Conservation (phyloP, 768 basidiomycete genomes). For the Kwoniella dendrophila region DNA sequence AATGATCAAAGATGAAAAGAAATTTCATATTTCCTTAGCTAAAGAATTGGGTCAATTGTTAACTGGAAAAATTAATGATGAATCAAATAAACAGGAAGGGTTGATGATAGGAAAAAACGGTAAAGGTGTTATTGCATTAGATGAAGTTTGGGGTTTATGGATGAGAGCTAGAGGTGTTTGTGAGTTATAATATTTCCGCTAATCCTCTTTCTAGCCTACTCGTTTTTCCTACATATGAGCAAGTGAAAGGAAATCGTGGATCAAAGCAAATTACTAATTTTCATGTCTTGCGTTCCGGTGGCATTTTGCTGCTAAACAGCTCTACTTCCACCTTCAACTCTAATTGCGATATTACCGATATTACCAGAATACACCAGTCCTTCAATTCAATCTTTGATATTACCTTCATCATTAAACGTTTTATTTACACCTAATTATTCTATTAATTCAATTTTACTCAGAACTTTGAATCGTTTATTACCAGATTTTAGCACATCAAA, state of each 20-base stretch:
- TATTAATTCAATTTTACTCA: slow-evolving; percentile 67
- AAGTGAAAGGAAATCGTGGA: background rate
- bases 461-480: slow-evolving; percentile 59
- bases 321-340: slow-evolving; percentile 82
- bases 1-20: slow-evolving; percentile 79
- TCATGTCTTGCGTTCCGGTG: background rate
- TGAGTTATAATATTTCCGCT: slow-evolving; percentile 56
- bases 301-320: slow-evolving; percentile 60
- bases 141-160: slow-evolving; percentile 95
- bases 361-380: slow-evolving; percentile 70
- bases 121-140: slow-evolving; percentile 79
- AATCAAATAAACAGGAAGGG: slow-evolving; percentile 57
- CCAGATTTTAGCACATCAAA: background rate
- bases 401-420: slow-evolving; percentile 74
- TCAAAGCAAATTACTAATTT: no score
- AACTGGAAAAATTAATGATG: slow-evolving; percentile 56
- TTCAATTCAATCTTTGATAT: slow-evolving; percentile 67
- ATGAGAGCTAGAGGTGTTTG: slow-evolving; percentile 89
- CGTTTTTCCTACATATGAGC: background rate
- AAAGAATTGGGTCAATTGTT: slow-evolving; percentile 77
- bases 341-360: slow-evolving; percentile 72
- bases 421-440: slow-evolving; percentile 81
- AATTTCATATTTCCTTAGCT: slow-evolving; percentile 78
- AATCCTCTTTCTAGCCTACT: no score
- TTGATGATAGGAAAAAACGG: slow-evolving; percentile 66